These are phyloP conservation scores for Arabis hirsuta DNA, from an alignment of 345 rosid genomes.

Conservation along the genomic window DNA sequence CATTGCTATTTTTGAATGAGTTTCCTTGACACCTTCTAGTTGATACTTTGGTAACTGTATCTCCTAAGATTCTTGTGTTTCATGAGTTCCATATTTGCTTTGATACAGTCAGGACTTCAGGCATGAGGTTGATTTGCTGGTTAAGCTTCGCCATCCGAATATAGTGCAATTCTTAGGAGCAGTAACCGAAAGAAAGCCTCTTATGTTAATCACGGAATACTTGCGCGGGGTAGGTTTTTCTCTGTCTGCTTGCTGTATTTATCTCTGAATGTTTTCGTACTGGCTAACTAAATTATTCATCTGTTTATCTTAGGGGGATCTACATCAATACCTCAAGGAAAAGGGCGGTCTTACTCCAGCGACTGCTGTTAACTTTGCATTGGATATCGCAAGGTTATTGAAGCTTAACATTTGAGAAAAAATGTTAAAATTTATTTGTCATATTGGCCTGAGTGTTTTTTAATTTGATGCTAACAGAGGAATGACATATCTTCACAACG, in stretches of 20 bases:
- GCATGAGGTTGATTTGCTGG: conserved; percentile 95
- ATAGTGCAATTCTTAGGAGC: conserved; percentile 98
- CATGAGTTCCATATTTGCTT: conserved; percentile 6
- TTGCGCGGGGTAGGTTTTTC: conserved; percentile 78
- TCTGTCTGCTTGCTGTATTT: conserved; percentile 28
- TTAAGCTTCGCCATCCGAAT: conserved; percentile 99
- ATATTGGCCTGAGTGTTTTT: conserved; percentile 19
- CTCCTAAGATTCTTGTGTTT: conserved; percentile 16
- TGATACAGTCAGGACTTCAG: conserved; percentile 95
- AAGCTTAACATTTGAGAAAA: conserved; percentile 18
- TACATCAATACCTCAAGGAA: conserved; percentile 93
- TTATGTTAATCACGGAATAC: conserved; percentile 94
- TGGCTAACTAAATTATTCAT: conserved; percentile 23
- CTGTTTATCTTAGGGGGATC: conserved; percentile 72
- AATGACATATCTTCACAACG: conserved; percentile 98
- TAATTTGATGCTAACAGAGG: conserved; percentile 61
- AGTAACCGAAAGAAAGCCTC: conserved; percentile 98
- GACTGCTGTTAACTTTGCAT: conserved; percentile 85
- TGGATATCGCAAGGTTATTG: conserved; percentile 89
- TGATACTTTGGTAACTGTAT: neutral
- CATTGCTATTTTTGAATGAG: neutral
- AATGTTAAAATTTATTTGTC: conserved; percentile 17
- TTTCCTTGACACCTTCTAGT: neutral
- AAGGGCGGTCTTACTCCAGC: conserved; percentile 89
- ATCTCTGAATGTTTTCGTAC: conserved; percentile 13